Conservation (phyloP, 495 filamentous ascomycete genomes). For the Annulohypoxylon maeteangense region DNA sequence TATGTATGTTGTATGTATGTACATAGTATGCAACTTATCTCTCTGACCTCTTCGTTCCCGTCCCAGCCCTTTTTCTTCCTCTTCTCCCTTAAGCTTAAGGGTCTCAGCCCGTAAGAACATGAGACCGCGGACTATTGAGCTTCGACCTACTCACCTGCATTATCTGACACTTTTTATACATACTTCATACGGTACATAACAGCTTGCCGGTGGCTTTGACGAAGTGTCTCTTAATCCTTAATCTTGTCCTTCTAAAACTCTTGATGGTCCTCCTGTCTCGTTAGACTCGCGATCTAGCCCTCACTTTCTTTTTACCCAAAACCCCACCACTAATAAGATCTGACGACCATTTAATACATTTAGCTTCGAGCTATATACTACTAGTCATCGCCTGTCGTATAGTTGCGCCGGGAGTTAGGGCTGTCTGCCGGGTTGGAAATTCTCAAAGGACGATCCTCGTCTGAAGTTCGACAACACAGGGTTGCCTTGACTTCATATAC, state of each 20-base stretch:
- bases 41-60: constrained; percentile 9
- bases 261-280: constrained; percentile 24
- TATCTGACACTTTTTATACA: neutral
- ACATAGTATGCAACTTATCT: constrained; percentile 4
- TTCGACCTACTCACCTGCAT: constrained; percentile 10
- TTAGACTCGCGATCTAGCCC: constrained; percentile 23
- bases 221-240: constrained; percentile 28
- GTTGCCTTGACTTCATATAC: constrained; percentile 39
- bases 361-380: constrained; percentile 28
- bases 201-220: constrained; percentile 24
- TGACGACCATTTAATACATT: constrained; percentile 5
- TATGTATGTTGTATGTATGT: constrained; percentile 1
- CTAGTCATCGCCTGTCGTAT: constrained; percentile 26
- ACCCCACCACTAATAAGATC: constrained; percentile 30
- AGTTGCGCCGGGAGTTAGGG: constrained; percentile 20
- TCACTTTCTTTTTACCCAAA: constrained; percentile 26
- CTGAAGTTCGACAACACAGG: constrained; percentile 21
- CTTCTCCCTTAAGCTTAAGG: constrained; percentile 9
- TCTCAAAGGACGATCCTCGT: constrained; percentile 18
- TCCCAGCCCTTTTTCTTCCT: neutral
- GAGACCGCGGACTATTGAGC: constrained; percentile 26
- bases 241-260: constrained; percentile 29
- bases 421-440: constrained; percentile 23
- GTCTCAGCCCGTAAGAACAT: constrained; percentile 30
- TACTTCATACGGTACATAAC: constrained; percentile 8